Conservation (phyloP, 2,329 filamentous ascomycete species). For the Hypoxylon sp. region DNA sequence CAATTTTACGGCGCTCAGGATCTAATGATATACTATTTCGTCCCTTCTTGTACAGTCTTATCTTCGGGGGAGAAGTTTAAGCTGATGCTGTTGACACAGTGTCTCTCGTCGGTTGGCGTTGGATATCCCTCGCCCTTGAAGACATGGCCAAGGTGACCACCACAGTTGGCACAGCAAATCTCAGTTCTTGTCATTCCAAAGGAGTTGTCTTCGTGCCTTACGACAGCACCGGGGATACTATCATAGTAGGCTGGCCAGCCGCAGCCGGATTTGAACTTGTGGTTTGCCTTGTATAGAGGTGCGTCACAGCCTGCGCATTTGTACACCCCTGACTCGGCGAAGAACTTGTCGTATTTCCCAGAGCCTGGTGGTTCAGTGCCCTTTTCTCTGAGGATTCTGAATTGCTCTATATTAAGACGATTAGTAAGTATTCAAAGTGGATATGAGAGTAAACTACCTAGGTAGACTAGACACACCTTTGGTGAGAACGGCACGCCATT, state of each 20-base stretch:
- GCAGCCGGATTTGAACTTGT: conserved; percentile 97
- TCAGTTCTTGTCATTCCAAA: conserved; percentile 90
- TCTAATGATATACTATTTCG: conserved; percentile 58
- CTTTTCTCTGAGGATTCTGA: conserved; percentile 91
- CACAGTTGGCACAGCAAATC: conserved; percentile 95
- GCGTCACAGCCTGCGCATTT: conserved; percentile 87
- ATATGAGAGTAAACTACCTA: background rate
- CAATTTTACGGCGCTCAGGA: background rate
- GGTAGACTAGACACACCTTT: conserved; percentile 57
- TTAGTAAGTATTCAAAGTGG: conserved; percentile 40
- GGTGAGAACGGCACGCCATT: conserved; percentile 90
- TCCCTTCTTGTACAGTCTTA: conserved; percentile 61
- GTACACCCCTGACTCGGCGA: conserved; percentile 82
- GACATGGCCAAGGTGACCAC: conserved; percentile 90
- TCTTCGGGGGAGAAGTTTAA: conserved; percentile 83
- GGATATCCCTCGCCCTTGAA: conserved; percentile 89
- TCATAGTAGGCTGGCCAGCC: conserved; percentile 99
- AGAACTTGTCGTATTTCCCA: conserved; percentile 90
- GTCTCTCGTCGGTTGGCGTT: conserved; percentile 93
- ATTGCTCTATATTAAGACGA: conserved; percentile 79
- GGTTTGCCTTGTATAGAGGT: conserved; percentile 90
- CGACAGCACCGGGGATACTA: conserved; percentile 91
- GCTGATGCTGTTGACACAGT: conserved; percentile 96
- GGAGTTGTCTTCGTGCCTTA: conserved; percentile 80
- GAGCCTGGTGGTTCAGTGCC: conserved; percentile 87